Evolutionary conservation across 306 rosid species (phyloP), one percentile per base, ranked within the genome.

Genomic region (Lablab purpureus): DNA sequence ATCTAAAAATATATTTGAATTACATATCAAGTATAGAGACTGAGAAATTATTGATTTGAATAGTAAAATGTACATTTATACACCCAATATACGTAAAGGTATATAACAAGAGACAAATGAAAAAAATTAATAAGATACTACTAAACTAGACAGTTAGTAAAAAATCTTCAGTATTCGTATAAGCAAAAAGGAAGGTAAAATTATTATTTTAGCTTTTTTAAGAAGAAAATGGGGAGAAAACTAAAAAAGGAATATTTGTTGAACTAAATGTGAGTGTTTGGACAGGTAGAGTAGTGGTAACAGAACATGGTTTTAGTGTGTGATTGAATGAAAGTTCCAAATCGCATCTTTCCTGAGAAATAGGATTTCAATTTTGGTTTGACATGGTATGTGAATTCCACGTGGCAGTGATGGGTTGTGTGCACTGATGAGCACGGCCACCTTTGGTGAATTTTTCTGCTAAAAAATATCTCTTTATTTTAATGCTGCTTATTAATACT

Each of bases 401-500:
- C 76, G 79, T 81, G 85, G 85, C 87, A 73, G 34, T 19, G 7
- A 41, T 25, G 47, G 66, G 55, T 19, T 49, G 56, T 45, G 8
- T 40, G 55, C 5, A 23, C 65, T 11, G 45, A 66, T 27, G 27
- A 71, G 46, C 62, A 49, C 37, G 54, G 63, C 40, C 46, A 70
- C 18, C 50, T 25, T 54, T 41, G 47, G 30, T 49, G 84, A 52
- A 64, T 71, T 74, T 77, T 37, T 9, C 54, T 28, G 28, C 30
- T 36, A 10, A 79, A 79, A 84, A 68, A 76, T 65, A 83, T 83
- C 71, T 66, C 51, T 68, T 75, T n/a, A 51, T 54, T 43, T 51
- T 65, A 60, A 69, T 73, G 62, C 40, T 49, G 83, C 45, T 52
- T 73, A 77, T 52, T 79, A 73, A 10, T 64, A 49, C 54, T 49